These are phyloP conservation scores for Leccinum truebloodii DNA, from an alignment of 768 basidiomycete genomes.

Conservation along the genomic window DNA sequence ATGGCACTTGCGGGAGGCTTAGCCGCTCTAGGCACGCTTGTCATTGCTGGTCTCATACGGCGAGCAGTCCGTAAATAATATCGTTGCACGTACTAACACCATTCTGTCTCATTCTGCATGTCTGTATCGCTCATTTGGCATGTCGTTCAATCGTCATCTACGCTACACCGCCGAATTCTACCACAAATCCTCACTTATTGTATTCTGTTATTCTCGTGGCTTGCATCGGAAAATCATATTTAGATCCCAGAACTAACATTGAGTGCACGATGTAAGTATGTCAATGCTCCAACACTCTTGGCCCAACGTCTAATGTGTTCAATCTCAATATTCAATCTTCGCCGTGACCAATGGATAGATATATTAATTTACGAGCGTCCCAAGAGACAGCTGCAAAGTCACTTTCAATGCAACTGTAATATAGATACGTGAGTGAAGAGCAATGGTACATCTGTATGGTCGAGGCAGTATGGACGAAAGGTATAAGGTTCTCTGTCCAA, in stretches of 20 bases:
- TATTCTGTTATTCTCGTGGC: conserved; percentile 19
- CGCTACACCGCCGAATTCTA: conserved; percentile 10
- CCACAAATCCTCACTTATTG: conserved; percentile 28
- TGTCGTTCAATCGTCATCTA: conserved; percentile 13
- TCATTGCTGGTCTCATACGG: conserved; percentile 79
- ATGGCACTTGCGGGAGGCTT: conserved; percentile 94
- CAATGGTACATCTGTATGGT: conserved; percentile 28
- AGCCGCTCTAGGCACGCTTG: conserved; percentile 78
- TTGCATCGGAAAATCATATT: conserved; percentile 10
- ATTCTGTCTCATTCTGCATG: conserved; percentile 10
- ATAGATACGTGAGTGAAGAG: conserved; percentile 34
- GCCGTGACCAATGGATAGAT: conserved; percentile 22
- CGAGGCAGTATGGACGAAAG: conserved; percentile 14
- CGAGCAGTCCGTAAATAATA: conserved; percentile 61
- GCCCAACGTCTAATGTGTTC: conserved; percentile 2
- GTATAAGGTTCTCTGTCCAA: conserved; percentile 9
- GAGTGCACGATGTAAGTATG: conserved; percentile 1
- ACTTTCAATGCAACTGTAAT: conserved; percentile 27
- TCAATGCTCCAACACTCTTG: background rate
- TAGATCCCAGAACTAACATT: conserved; percentile 10
- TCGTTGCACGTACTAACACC: conserved; percentile 16
- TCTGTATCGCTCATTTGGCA: conserved; percentile 17
- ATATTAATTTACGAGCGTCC: conserved; percentile 32
- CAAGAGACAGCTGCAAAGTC: conserved; percentile 13
- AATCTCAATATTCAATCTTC: background rate